Base-by-base conservation (phyloP, 179 eudicot species). In the Drosera spatulata region DNA sequence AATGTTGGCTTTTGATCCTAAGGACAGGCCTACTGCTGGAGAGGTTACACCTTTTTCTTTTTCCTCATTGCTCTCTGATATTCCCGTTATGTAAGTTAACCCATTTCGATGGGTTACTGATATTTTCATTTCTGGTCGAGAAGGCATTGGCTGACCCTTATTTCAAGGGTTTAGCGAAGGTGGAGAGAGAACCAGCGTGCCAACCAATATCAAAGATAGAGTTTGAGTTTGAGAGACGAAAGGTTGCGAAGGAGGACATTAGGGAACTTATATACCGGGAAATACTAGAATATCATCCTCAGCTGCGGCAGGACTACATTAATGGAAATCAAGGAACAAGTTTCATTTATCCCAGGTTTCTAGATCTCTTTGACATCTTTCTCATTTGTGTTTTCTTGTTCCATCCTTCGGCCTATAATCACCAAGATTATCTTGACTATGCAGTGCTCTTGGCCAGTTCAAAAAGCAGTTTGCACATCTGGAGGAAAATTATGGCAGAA, bases 11-110 rank as follows among this genome's bases (percentile, higher is more conserved):
- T 88, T 91, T 80, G 97, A 91, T 66, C 97, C 97, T 1, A 91
- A 88, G 88, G 85, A 91, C 59, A 72, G 97, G 41, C 97, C 97
- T 10, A 91, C 96, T 72, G 97, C 96, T 13, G 95, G 85, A 76
- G 80, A 91, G 88, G 96, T 91, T 66, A 45, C 63, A 70, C 62
- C 14, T 4, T 56, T 13, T 53, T 15, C 22, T 47, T 43, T 54
- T 41, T 10, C 3, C 42, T 22, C 33, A 22, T 22, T 22, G 33
- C 33, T 22, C 33, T 22, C 33, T 22, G 33, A 22, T 22, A 22
- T 22, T 22, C 33, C 33, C 33, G 33, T 22, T 22, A 22, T 22
- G 33, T 22, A 22, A n/a, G n/a, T n/a, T n/a, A n/a, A 22, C 33
- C 33, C 33, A 22, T 22, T 22, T 22, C 33, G 33, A 22, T 22